Percentiles rank a stretch among this genome's conserved stretches.
These are phyloP conservation scores for Aureobasidium sp. DNA, from an alignment of 2,329 filamentous ascomycete species.

Conservation along the genomic window DNA sequence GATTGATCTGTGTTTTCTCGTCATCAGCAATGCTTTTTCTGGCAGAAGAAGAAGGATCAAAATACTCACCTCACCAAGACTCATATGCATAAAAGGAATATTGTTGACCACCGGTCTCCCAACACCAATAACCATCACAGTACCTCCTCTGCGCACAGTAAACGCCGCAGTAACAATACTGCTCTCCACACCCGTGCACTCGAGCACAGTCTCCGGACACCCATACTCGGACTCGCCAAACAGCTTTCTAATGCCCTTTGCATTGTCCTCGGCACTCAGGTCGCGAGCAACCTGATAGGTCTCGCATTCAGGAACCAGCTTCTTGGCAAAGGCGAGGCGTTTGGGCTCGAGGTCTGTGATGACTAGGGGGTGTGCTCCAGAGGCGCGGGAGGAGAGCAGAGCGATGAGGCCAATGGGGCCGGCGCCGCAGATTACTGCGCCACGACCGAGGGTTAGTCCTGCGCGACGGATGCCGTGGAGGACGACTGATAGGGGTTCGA, in stretches of 20 bases:
- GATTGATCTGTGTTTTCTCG: conserved; percentile 37
- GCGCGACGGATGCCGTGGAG: conserved; percentile 40
- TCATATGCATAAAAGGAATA: conserved; percentile 33
- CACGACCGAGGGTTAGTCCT: conserved; percentile 25
- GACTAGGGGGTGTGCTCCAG: conserved; percentile 67
- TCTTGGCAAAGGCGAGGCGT: conserved; percentile 70
- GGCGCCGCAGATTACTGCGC: conserved; percentile 53
- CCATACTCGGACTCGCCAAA: conserved; percentile 21
- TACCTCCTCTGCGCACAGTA: conserved; percentile 24
- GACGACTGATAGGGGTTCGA: conserved; percentile 56
- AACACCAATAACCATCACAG: conserved; percentile 32
- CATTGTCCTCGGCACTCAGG: conserved; percentile 22
- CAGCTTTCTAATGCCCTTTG: conserved; percentile 22
- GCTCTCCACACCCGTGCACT: conserved; percentile 31
- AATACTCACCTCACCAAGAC: conserved; percentile 23
- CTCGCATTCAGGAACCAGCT: conserved; percentile 45
- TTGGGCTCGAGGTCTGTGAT: conserved; percentile 76
- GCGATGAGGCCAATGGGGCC: conserved; percentile 58
- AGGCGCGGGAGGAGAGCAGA: conserved; percentile 52
- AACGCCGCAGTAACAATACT: conserved; percentile 27
- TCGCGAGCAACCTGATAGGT: conserved; percentile 24
- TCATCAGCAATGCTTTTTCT: background rate
- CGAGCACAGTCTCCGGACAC: conserved; percentile 25
- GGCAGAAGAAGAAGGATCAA: background rate
- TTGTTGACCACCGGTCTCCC: conserved; percentile 29